Base-by-base conservation (phyloP, 371 early-diverging fungal species). In the Apophysomyces ossiformis region DNA sequence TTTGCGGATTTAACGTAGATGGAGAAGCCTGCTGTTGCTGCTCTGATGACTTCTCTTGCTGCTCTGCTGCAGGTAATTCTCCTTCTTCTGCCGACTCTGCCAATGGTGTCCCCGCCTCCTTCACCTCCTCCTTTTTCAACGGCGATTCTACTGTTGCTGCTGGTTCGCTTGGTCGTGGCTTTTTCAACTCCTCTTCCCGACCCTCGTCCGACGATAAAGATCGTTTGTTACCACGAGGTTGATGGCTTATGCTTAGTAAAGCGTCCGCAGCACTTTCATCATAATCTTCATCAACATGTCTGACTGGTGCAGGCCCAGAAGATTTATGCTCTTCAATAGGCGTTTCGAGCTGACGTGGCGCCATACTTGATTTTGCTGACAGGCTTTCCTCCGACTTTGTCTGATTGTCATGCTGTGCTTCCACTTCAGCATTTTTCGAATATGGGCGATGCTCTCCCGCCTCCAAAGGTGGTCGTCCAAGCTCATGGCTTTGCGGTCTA, bases 201-300 rank as follows among this genome's bases (percentile, higher is more conserved):
- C 44, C 39, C 8, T 62, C 59, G n/a, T 69, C 69, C 21, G 60
- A 38, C 9, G 69, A 45, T 37, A 61, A 63, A 21, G 66, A n/a
- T 37, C 64, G 60, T 37, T 71, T 64, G 54, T 57, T 61, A 26
- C 61, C 61, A 15, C 67, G 62, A 8, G 60, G 58, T 13, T 60
- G 54, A 26, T 65, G 63, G 11, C 71, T 67, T 50, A 71, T 71
- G 45, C 71, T 71, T 44, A 71, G 61, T 37, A 71, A 39, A n/a
- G 65, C 56, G 39, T 60, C 67, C 12, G 71, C 71, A 37, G 71
- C 71, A 41, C 61, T 67, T 37, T 63, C 67, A 57, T 71, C 71
- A 32, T 71, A 64, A 58, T 71, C 71, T 37, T 67, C 71, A 38
- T 71, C 71, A 18, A 60, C 46, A 0, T 64, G 47, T 15, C 64